Percentiles rank a stretch among this genome's conserved stretches.
These are phyloP conservation scores for Nidula microcarpa DNA, from an alignment of 768 basidiomycete genomes.

Conservation along the genomic window DNA sequence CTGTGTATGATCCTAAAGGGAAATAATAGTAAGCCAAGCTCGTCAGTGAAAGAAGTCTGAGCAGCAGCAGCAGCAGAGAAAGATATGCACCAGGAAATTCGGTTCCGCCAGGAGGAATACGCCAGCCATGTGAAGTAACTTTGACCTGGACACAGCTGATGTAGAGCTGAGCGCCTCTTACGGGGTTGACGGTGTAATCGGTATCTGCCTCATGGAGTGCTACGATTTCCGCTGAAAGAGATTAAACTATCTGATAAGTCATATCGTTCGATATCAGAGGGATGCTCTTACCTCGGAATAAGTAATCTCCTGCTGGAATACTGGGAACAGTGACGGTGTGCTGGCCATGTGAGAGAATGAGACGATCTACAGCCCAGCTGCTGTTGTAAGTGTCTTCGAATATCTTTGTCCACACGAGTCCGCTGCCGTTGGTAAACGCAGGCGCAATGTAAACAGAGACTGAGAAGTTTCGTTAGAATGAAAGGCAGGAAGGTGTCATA, in stretches of 20 bases:
- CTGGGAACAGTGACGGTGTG: slow-evolving; percentile 6
- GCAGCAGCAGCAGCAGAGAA: no score
- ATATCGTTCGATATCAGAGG: not conserved
- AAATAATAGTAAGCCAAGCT: not conserved
- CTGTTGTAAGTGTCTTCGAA: slow-evolving; percentile 5
- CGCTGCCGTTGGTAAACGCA: slow-evolving; percentile 1
- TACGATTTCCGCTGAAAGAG: slow-evolving; percentile 25
- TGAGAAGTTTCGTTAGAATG: not conserved
- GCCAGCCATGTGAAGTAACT: slow-evolving; percentile 17
- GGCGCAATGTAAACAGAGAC: slow-evolving; percentile 7
- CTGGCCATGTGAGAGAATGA: slow-evolving; percentile 3
- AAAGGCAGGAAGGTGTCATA: no score
- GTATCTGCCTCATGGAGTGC: slow-evolving; percentile 10
- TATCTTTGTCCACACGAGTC: slow-evolving; percentile 6
- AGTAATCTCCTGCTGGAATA: slow-evolving; percentile 7
- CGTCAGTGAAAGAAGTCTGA: not conserved
- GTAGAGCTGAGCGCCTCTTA: slow-evolving; percentile 38
- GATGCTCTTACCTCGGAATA: slow-evolving; percentile 4
- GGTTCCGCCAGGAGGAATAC: slow-evolving; percentile 9
- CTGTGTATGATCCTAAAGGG: slow-evolving; percentile 7
- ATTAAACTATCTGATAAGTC: slow-evolving; percentile 18
- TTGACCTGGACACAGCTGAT: slow-evolving; percentile 37
- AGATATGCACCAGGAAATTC: slow-evolving; percentile 9
- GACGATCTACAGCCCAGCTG: slow-evolving; percentile 5
- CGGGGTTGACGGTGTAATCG: slow-evolving; percentile 4